Evolutionary conservation across 2,329 filamentous ascomycete species (phyloP), one percentile per base, ranked within the genome.

Genomic region (Alternaria incomplexa): DNA sequence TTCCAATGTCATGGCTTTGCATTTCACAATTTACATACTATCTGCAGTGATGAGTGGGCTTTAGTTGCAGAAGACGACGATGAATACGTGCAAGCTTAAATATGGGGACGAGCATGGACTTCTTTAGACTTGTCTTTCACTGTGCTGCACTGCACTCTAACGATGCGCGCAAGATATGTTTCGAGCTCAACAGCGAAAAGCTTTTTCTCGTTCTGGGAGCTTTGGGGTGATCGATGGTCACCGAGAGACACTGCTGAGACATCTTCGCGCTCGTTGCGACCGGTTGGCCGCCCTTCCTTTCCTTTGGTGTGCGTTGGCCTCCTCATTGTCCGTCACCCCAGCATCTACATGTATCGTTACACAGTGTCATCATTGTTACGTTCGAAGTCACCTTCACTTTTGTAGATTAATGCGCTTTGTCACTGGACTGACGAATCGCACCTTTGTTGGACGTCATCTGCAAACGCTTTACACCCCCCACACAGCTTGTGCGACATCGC

Each of bases 351-450:
- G 8, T 52, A 23, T n/a, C 15, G 30, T 52, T 52, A 20, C 30
- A 22, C 30, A 52, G 28, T 40, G 4, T 23, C 28, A n/a, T 6
- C 32, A 36, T 44, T 44, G 25, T 26, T 44, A 32, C 52, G 25
- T 54, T 6, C 32, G 22, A 26, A 26, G 25, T 26, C 25, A 32
- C 52, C 25, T 54, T 54, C 52, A 44, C 36, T 54, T 54, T 32
- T n/a, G 52, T 26, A 26, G 30, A 40, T 54, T 22, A 44, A 54
- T 44, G 32, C 32, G 52, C 52, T 54, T 54, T 54, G 52, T 54
- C 22, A 15, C 15, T 17, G 10, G n/a, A 44, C 28, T 36, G 52
- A 44, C 4, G 15, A 28, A 54, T 36, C 23, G 20, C 22, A 15
- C 36, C 52, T 54, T 54, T 54, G 52, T 54, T 26, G 13, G 48